Base-by-base conservation (phyloP, 2,329 filamentous ascomycete genomes). In the Sporothrix variecibatus region DNA sequence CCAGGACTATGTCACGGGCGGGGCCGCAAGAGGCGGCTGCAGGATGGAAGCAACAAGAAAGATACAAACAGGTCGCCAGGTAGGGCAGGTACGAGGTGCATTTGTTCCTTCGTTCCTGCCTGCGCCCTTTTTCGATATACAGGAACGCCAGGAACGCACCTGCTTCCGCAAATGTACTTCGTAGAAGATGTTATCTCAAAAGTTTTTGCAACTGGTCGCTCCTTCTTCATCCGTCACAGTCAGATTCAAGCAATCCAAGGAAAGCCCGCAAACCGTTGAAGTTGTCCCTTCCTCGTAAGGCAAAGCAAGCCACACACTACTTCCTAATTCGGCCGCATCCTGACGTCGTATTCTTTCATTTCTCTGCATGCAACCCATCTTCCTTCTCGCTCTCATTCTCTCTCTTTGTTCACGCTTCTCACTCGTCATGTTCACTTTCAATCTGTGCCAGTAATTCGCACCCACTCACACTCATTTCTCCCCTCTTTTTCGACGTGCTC, bases 1-100 rank as follows among this genome's bases (percentile, higher is more conserved):
- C 72, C 72, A 74, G 43, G 53, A 70, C 43, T 72, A 51, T 70
- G 72, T 74, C 69, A 72, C 69, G 72, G 62, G 70, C 70, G 73
- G 73, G 73, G 70, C 73, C 62, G 62, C 34, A 53, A 68, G 26
- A 51, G 28, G 46, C 20, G 46, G 67, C 26, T 69, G 49, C 49
- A 71, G 51, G 34, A 71, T 28, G 51, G 51, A 72, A 26, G 40
- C 20, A 53, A 26, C n/a, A 46, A 28, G n/a, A 26, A 26, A 56
- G 26, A 12, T 11, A 26, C 26, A 56, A 23, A 28, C 3, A n/a
- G 23, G n/a, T 56, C 23, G 23, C 38, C n/a, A 69, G 17, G 28
- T 53, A 23, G 20, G 17, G 43, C 62, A 43, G n/a, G 40, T 46
- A 46, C 28, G 28, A 53, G 23, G 20, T 34, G 56, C 67, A 38